Evolutionary conservation across 257 asterid genomes (phyloP), one percentile per base, ranked within the genome.

Genomic region (Solanum raphanifolium): DNA sequence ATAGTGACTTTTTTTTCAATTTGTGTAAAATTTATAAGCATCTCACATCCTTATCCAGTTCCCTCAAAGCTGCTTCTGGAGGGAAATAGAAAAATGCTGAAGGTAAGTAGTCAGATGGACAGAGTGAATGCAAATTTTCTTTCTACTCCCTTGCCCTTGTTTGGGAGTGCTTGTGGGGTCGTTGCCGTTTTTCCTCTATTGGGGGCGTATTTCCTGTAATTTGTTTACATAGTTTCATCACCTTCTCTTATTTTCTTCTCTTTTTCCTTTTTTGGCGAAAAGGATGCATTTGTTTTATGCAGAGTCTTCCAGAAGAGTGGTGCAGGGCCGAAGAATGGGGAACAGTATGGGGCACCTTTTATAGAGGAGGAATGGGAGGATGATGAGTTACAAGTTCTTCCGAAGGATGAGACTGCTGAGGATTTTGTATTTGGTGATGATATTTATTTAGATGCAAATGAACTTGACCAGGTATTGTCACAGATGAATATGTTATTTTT

Each of bases 241-340:
- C 69, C 38, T n/a, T 41, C 43, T 46, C 72, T 66, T 23, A 88
- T 83, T 38, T 35, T 88, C 41, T 78, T 39, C 87, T 76, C 35
- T 71, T 88, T 87, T 69, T 86, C 79, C 35, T 58, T 88, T 86
- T 91, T 84, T 36, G 89, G 89, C 92, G 87, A 72, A 87, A 87
- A 94, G 98, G 99, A 94, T 87, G 92, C 98, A 20, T 94, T 88
- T 87, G 99, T 96, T 88, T 89, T 96, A 68, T 95, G 98, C 89
- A 94, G 98, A 90, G 94, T 96, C 86, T 95, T 95, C 90, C 99
- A 96, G 92, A 96, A 96, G 91, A 96, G 99, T 95, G 99, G 99
- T 74, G 86, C 99, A 1, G 99, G 99, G 83, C 98, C 99, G 38
- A 96, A 94, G 94, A 96, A 96, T 88, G 99, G 98, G 62, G 99